These are phyloP conservation scores for Saturnispora mendoncae DNA, from an alignment of 805 yeast species.

Conservation along the genomic window DNA sequence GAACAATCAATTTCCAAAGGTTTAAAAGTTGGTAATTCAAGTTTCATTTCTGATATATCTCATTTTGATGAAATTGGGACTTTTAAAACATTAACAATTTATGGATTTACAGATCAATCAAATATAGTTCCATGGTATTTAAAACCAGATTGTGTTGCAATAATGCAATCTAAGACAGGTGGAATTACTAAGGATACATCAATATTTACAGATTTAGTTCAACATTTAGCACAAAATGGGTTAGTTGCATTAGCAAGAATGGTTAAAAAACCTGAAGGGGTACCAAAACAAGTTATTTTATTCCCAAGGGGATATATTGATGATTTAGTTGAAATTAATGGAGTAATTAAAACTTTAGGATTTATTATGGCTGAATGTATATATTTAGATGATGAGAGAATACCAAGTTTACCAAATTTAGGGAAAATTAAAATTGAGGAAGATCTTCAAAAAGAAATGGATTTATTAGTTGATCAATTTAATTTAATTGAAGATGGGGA, in stretches of 20 bases:
- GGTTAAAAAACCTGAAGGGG: constrained; percentile 35
- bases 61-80: constrained; percentile 31
- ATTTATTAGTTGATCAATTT: constrained; percentile 32
- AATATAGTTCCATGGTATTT: constrained; percentile 51
- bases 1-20: constrained; percentile 31
- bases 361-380: constrained; percentile 54
- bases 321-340: constrained; percentile 15
- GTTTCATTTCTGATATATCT: constrained; percentile 43
- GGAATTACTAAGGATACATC: constrained; percentile 25
- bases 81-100: constrained; percentile 48
- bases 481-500: constrained; percentile 18
- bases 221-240: constrained; percentile 40
- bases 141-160: constrained; percentile 44
- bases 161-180: constrained; percentile 28
- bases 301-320: constrained; percentile 20
- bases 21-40: constrained; percentile 55
- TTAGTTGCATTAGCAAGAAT: constrained; percentile 53
- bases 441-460: constrained; percentile 38
- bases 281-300: constrained; percentile 11
- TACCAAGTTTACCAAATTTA: constrained; percentile 34
- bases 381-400: constrained; percentile 57
- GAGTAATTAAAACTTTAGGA: constrained; percentile 25
- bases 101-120: constrained; percentile 45
- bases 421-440: constrained; percentile 26
- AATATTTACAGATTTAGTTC: constrained; percentile 41